A percentile compares a stretch with the other conserved stretches of the same genome.
These are phyloP conservation scores for Emergomyces orientalis DNA, from an alignment of 2,329 filamentous ascomycete genomes.

Conservation along the genomic window DNA sequence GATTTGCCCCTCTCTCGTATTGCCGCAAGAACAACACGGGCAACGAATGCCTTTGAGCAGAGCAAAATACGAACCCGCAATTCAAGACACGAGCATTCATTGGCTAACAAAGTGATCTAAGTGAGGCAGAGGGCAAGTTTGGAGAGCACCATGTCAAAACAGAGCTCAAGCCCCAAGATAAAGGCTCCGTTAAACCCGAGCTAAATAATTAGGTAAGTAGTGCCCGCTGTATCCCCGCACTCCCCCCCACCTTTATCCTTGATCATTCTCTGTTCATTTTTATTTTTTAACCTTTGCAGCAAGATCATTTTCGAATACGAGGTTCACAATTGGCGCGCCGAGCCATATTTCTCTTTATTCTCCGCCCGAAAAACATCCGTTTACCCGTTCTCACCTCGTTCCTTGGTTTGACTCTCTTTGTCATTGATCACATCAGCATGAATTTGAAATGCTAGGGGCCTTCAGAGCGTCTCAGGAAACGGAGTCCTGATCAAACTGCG, in stretches of 20 bases:
- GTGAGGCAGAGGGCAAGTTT: not conserved
- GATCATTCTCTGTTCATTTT: not conserved
- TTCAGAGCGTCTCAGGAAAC: not conserved
- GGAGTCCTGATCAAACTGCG: not conserved
- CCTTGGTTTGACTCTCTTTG: too few relatives aligned
- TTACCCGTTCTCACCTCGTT: not conserved
- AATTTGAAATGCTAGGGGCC: too few relatives aligned
- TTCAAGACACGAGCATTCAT: not conserved
- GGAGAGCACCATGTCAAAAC: not conserved
- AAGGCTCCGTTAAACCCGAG: not conserved
- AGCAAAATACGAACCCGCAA: not conserved
- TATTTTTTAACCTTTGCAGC: not conserved
- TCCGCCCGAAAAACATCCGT: not conserved
- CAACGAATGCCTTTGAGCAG: not conserved
- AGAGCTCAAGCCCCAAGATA: not conserved
- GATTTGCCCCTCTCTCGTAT: not conserved
- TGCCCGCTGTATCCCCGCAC: not conserved
- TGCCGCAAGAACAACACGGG: not conserved
- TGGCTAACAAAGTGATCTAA: not conserved
- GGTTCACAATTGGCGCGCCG: not conserved
- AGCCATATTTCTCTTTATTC: not conserved
- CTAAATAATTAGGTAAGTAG: not conserved
- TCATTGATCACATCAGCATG: too few relatives aligned
- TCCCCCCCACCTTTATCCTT: too few relatives aligned
- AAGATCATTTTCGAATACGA: not conserved